Conservation (phyloP, 495 filamentous ascomycete genomes). For the Penicillium lagena region DNA sequence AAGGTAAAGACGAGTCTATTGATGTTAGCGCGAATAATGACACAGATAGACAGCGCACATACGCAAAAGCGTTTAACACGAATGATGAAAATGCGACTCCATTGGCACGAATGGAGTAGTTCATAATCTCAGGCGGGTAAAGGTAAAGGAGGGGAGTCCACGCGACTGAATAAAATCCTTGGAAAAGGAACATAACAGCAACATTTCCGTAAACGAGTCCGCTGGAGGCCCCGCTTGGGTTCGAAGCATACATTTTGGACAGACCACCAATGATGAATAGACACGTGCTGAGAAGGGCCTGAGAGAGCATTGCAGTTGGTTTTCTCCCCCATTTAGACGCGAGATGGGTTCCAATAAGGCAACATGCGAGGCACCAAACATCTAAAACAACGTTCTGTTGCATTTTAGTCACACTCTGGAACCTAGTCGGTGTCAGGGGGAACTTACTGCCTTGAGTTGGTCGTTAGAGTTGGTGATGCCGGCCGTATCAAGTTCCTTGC, state of each 20-base stretch:
- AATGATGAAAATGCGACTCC: constrained; percentile 15
- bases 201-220: constrained; percentile 35
- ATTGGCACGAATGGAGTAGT: constrained; percentile 18
- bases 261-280: constrained; percentile 46
- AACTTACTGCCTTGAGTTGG: constrained; percentile 39
- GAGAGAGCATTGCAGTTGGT: constrained; percentile 32
- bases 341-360: constrained; percentile 30
- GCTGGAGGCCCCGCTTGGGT: constrained; percentile 23
- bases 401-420: background rate
- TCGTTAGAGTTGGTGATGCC: constrained; percentile 34
- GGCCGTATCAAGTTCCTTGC: constrained; percentile 35
- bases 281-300: constrained; percentile 29
- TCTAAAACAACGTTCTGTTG: constrained; percentile 35
- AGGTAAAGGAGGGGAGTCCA: constrained; percentile 55
- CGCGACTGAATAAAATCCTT: constrained; percentile 53
- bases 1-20: constrained; percentile 35
- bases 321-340: constrained; percentile 35
- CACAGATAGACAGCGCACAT: constrained; percentile 3
- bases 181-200: constrained; percentile 40
- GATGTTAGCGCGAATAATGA: too few species aligned
- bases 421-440: background rate
- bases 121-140: constrained; percentile 50
- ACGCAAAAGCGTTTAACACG: constrained; percentile 41
- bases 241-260: constrained; percentile 40
- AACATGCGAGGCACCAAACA: constrained; percentile 32